These are phyloP conservation scores for Naganishia cerealis DNA, from an alignment of 1,284 basidiomycete species.

Conservation along the genomic window DNA sequence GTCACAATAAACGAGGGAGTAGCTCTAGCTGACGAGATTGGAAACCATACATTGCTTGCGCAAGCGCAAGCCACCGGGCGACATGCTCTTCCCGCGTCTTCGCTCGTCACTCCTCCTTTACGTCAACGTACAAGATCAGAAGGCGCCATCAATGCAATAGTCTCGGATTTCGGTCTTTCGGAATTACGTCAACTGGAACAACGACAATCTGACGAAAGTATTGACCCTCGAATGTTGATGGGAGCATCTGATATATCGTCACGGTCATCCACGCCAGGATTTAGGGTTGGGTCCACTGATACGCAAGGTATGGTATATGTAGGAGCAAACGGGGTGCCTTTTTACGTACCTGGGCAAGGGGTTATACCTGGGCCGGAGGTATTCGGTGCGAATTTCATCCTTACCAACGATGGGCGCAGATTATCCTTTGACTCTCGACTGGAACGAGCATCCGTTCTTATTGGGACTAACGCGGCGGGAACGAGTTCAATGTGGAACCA, in stretches of 20 bases:
- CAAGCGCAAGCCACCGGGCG: neutral
- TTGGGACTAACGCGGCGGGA: neutral
- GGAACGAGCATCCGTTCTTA: conserved; percentile 14
- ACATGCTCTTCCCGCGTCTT: neutral
- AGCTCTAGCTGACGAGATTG: neutral
- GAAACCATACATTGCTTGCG: neutral
- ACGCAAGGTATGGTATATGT: conserved; percentile 13
- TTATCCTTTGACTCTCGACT: conserved; percentile 43
- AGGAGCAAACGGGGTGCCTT: conserved; percentile 6
- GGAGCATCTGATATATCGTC: conserved; percentile 25
- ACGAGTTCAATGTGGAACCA: neutral
- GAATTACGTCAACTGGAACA: conserved; percentile 22
- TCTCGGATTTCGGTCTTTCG: conserved; percentile 4
- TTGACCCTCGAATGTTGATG: conserved; percentile 33
- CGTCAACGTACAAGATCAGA: conserved; percentile 31
- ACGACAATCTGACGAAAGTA: conserved; percentile 17
- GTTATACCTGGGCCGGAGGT: conserved; percentile 31
- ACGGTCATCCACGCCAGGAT: conserved; percentile 1
- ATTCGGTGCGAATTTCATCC: conserved; percentile 33
- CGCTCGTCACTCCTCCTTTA: conserved; percentile 7
- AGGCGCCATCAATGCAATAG: conserved; percentile 26
- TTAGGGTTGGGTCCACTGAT: neutral
- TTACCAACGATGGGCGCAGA: conserved; percentile 48
- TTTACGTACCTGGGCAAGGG: conserved; percentile 8
- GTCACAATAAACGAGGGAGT: neutral